Conservation (phyloP, 208 protist species). For the Lotmaria passim region DNA sequence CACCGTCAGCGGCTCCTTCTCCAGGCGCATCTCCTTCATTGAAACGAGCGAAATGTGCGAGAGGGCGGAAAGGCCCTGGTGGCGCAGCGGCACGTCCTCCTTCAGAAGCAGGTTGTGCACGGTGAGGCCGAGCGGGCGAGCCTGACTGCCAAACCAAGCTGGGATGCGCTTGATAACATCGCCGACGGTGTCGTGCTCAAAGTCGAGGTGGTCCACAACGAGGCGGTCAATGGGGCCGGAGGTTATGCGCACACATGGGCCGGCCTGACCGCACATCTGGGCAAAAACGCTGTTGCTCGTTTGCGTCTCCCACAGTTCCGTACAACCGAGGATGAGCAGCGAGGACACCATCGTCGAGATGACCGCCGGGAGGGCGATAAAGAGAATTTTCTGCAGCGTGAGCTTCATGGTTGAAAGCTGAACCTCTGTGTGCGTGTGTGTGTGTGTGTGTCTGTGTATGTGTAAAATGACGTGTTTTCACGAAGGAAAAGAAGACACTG, state of each 20-base stretch:
- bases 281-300: conserved; percentile 3
- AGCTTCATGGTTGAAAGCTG: conserved; percentile 20
- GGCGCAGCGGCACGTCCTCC: conserved; percentile 24
- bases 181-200: conserved; percentile 36
- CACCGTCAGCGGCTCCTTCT: not conserved
- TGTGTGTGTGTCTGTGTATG: too few species aligned
- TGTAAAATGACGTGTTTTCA: too few species aligned
- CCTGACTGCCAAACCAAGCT: conserved; percentile 42
- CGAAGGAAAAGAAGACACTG: too few species aligned
- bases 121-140: conserved; percentile 32
- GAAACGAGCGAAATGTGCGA: conserved; percentile 28
- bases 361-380: conserved; percentile 7
- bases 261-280: not conserved
- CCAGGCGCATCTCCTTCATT: conserved; percentile 20
- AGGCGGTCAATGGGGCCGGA: conserved; percentile 21
- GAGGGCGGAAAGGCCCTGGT: conserved; percentile 29
- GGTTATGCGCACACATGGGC: conserved; percentile 22
- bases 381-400: conserved; percentile 5
- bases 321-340: conserved; percentile 9
- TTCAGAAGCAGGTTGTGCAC: conserved; percentile 32
- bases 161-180: conserved; percentile 39
- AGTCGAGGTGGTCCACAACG: conserved; percentile 29
- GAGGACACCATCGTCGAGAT: not conserved
- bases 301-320: conserved; percentile 15
- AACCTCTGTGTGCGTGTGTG: too few species aligned